Base-by-base conservation (phyloP, 805 yeast genomes). In the Komagataella pastoris region DNA sequence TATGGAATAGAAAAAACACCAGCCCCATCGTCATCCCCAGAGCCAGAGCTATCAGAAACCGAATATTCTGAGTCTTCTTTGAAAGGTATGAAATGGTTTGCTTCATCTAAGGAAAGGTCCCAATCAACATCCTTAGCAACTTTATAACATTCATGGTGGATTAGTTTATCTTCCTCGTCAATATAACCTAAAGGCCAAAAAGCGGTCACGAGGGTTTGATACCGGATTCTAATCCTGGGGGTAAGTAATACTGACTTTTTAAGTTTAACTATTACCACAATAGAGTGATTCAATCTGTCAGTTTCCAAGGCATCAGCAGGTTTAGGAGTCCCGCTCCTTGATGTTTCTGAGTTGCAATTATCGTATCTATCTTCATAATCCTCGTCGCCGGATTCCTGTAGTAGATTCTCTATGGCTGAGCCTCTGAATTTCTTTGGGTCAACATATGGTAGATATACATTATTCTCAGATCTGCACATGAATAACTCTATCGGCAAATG, bases 261-360 rank as follows among this genome's bases (percentile, higher is more conserved):
- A 2, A 78, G 58, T 56, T 75, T 78, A 2, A 78, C 57, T 10
- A 78, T 69, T 8, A 76, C 71, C 0, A 75, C 80, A 62, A 78
- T 76, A 1, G 79, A 74, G 60, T 77, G 82, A 21, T 76, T 61
- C 8, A 48, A 44, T 8, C 14, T 44, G 17, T 45, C 51, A n/a
- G 30, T 24, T 17, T 43, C 50, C 10, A n/a, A n/a, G 23, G 40
- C 40, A 18, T 49, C 19, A 14, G 36, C 40, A 19, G 51, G 14
- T 19, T n/a, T 40, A 14, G 50, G 24, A 21, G 17, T 48, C 10
- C 45, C 19, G 17, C 18, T 17, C 17, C 45, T 45, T 36, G 46
- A 23, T 17, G 17, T 36, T 18, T 43, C 30, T 12, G 36, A 12
- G 12, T 10, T 19, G 17, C 30, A 21, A 46, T 47, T 43, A 3